Percentiles rank a stretch among this genome's conserved stretches.
These are phyloP conservation scores for Ogataea naganishii DNA, from an alignment of 805 yeast species.

Conservation along the genomic window DNA sequence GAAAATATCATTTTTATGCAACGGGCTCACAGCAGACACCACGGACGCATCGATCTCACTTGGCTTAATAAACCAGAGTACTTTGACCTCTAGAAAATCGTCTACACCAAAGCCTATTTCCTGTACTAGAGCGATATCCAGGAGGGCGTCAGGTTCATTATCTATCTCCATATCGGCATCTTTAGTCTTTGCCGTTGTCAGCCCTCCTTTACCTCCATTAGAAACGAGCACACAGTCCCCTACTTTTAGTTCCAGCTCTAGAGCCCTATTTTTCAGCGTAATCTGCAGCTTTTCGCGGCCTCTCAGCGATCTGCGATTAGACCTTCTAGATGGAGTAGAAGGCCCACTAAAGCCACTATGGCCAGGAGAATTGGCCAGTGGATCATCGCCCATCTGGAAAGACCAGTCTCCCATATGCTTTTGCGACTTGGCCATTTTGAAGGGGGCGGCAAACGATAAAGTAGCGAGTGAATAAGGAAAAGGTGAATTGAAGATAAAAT, in stretches of 20 bases:
- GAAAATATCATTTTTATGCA: slow-evolving; percentile 37
- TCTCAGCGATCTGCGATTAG: no score
- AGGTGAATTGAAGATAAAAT: background rate
- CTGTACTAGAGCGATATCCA: slow-evolving; percentile 39
- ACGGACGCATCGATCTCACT: slow-evolving; percentile 27
- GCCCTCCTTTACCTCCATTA: no score
- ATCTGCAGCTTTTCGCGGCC: no score
- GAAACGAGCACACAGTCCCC: slow-evolving; percentile 46
- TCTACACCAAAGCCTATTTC: slow-evolving; percentile 45
- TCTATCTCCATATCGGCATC: slow-evolving; percentile 3
- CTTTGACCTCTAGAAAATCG: slow-evolving; percentile 38
- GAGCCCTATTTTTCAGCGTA: slow-evolving; percentile 31
- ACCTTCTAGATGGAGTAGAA: no score
- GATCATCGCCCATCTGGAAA: no score
- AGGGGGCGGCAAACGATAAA: background rate
- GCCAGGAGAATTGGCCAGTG: no score
- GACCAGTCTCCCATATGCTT: slow-evolving; percentile 30
- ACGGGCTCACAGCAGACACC: slow-evolving; percentile 18
- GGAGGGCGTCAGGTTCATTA: slow-evolving; percentile 21
- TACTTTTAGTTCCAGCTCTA: slow-evolving; percentile 36
- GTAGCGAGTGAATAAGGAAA: background rate
- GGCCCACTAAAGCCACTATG: no score
- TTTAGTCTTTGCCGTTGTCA: no score
- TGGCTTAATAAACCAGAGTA: slow-evolving; percentile 36
- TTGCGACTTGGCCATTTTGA: slow-evolving; percentile 16